phyloP scores from a whole-genome alignment of 306 rosid genomes.

The Cyamopsis tetragonoloba region DNA sequence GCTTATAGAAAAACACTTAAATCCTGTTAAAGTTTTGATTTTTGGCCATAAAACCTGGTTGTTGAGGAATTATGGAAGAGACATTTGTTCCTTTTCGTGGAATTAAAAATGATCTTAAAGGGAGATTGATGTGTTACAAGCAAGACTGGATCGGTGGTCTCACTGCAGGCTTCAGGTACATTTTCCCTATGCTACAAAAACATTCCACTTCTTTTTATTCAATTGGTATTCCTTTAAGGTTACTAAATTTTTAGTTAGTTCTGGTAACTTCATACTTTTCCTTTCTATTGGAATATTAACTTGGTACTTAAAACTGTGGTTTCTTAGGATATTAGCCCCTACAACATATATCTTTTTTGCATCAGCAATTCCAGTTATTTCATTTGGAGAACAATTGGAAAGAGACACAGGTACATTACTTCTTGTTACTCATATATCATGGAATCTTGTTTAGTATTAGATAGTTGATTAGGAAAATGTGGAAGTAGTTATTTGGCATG shows the following conservation, averaged over 20 bases:
- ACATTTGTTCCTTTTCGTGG: slow-evolving; percentile 70
- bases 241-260: slow-evolving; percentile 5
- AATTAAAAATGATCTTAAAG: slow-evolving; percentile 54
- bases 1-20: background rate
- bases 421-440: background rate
- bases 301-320: slow-evolving; percentile 7
- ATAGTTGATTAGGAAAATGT: background rate
- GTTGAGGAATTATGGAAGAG: slow-evolving; percentile 52
- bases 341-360: slow-evolving; percentile 77
- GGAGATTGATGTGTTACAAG: slow-evolving; percentile 64
- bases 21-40: background rate
- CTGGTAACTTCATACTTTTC: background rate
- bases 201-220: background rate
- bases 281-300: slow-evolving; percentile 6
- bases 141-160: slow-evolving; percentile 73
- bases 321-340: slow-evolving; percentile 70
- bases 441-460: background rate
- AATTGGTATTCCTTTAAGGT: background rate
- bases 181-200: background rate
- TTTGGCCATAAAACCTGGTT: background rate
- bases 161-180: slow-evolving; percentile 60
- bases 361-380: slow-evolving; percentile 79
- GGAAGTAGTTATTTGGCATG: background rate
- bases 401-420: slow-evolving; percentile 53
- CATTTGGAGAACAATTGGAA: slow-evolving; percentile 79